Percentiles rank a stretch among this genome's conserved stretches.
Conservation (phyloP, 2,329 filamentous ascomycete species). For the Coleophoma eucalyptorum region DNA sequence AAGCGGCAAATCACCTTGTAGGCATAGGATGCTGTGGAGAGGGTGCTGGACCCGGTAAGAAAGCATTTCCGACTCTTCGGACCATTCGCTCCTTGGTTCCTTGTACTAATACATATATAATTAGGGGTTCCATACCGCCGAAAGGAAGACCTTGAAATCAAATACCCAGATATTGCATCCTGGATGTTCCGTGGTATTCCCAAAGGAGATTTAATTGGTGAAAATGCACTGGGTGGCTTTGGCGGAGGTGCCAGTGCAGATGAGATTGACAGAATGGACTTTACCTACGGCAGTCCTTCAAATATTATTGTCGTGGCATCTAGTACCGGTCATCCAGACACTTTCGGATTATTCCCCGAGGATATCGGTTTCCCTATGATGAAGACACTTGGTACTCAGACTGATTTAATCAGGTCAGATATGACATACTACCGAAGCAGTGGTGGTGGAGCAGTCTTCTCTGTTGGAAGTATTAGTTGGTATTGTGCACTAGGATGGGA, state of each 20-base stretch:
- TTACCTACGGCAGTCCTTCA: conserved; percentile 24
- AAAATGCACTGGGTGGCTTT: conserved; percentile 17
- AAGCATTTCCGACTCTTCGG: too few relatives aligned
- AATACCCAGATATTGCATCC: conserved; percentile 1
- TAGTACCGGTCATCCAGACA: conserved; percentile 15
- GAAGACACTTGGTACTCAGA: conserved; percentile 16
- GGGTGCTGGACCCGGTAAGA: conserved; percentile 25
- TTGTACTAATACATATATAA: too few relatives aligned
- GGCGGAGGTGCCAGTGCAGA: conserved; percentile 30
- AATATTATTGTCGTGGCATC: conserved; percentile 25
- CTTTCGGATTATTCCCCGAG: conserved; percentile 21
- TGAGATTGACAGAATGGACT: conserved; percentile 32
- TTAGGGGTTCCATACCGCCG: conserved; percentile 15
- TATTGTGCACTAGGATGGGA: conserved; percentile 19
- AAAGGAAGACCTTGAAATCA: conserved; percentile 2
- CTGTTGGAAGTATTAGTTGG: conserved; percentile 26
- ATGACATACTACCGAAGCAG: conserved; percentile 21
- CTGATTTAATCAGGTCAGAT: conserved; percentile 16
- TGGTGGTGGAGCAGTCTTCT: conserved; percentile 20
- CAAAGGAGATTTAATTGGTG: conserved; percentile 7
- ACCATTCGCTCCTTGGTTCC: too few relatives aligned
- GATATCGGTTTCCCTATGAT: conserved; percentile 20
- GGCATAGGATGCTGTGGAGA: conserved; percentile 27
- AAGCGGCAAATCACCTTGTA: conserved; percentile 26
- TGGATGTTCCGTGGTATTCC: conserved; percentile 1